Evolutionary conservation across 176 grass and related monocot species (phyloP), one percentile per base, ranked within the genome.

Genomic region (bread wheat (Triticum aestivum)): DNA sequence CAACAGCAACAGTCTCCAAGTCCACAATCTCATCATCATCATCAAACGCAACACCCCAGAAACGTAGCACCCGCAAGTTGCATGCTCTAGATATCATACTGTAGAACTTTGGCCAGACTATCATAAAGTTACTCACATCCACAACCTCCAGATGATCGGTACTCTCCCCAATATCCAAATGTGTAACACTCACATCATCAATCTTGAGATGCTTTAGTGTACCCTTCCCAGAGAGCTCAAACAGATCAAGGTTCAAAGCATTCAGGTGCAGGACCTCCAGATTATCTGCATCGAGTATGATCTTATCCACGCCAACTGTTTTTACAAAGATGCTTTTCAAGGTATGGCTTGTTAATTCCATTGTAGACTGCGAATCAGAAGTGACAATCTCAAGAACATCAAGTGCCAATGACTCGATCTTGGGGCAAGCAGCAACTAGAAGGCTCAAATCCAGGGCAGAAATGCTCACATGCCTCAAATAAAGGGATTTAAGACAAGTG

Each of bases 21-120:
- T 96, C 94, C 64, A 99, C 90, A 84, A 99, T 89, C 79, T 99
- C 92, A 91, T 99, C 92, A 80, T 96, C 97, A 37, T 99, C 92
- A 41, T 96, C 97, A 92, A 99, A 96, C 26, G 96, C 92, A 71
- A 94, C 94, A 86, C 92, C 97, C 97, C 97, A 99, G 84, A 96
- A 87, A 15, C 92, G 89, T 76, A 96, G 66, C 82, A 68, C 87
- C 86, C 84, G 90, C 75, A 96, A 78, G 77, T 85, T 99, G 61
- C 92, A 89, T 65, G 97, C 91, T 75, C 90, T 92, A 26, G 91
- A 94, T 84, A 99, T 94, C 86, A 94, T 96, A 75, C 66, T 91
- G 73, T 93, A 99, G 70, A 99, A 96, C 87, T 96, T 96, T 3
- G 92, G 97, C 97, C 94, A 94, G 13, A 94, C 81, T 85, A 99